These are phyloP conservation scores for Stromatinia cepivora DNA, from an alignment of 2,329 filamentous ascomycete species.

Conservation along the genomic window DNA sequence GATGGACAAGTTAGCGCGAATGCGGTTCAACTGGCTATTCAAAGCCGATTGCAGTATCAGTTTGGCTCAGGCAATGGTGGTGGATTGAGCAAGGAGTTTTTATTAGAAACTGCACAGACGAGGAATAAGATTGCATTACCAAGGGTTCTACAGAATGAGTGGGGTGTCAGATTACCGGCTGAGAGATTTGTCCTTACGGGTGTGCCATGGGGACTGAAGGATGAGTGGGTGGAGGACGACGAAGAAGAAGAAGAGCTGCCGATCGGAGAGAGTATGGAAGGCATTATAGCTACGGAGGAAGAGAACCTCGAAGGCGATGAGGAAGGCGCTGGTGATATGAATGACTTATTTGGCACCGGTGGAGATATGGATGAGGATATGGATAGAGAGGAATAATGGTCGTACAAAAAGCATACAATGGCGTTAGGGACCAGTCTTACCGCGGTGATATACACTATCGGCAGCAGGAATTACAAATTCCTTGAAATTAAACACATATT, in stretches of 20 bases:
- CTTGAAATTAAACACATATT: neutral
- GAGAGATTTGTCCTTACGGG: slow-evolving; percentile 69
- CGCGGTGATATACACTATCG: neutral
- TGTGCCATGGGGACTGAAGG: slow-evolving; percentile 62
- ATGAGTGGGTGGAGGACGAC: slow-evolving; percentile 56
- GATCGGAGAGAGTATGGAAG: slow-evolving; percentile 44
- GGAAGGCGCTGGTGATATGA: slow-evolving; percentile 22
- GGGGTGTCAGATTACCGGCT: slow-evolving; percentile 65
- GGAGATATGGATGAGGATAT: slow-evolving; percentile 45
- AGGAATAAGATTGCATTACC: slow-evolving; percentile 68
- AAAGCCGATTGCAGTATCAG: slow-evolving; percentile 65
- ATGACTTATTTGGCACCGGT: slow-evolving; percentile 37
- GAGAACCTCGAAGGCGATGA: slow-evolving; percentile 41
- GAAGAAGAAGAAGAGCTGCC: slow-evolving; percentile 44
- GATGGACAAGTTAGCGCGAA: slow-evolving; percentile 57
- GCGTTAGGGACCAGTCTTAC: slow-evolving; percentile 24
- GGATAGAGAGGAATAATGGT: slow-evolving; percentile 43
- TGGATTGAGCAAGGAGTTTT: slow-evolving; percentile 70
- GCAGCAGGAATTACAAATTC: neutral
- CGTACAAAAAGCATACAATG: slow-evolving; percentile 19
- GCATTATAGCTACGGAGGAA: slow-evolving; percentile 42
- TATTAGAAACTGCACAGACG: slow-evolving; percentile 71
- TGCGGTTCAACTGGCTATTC: slow-evolving; percentile 72
- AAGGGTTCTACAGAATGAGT: slow-evolving; percentile 62
- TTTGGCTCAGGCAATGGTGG: slow-evolving; percentile 57